These are phyloP conservation scores for Beauveria rudraprayagi DNA, from an alignment of 2,329 filamentous ascomycete species.

Conservation along the genomic window DNA sequence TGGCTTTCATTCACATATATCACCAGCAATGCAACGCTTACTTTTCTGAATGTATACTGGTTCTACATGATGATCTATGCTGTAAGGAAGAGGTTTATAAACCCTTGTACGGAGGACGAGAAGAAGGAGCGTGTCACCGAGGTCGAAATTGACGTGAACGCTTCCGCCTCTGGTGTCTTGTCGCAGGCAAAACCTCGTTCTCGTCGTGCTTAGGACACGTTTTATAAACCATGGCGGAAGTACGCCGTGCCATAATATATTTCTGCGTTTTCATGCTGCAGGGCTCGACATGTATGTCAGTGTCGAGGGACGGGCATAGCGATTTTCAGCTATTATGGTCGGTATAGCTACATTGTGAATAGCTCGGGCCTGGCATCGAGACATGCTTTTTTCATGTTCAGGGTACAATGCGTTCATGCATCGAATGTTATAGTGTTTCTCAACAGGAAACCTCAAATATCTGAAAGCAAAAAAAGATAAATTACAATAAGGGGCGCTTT, in stretches of 20 bases:
- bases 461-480: not conserved
- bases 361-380: not conserved
- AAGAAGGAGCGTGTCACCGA: slow-evolving; percentile 21
- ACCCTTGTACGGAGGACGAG: slow-evolving; percentile 28
- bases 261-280: not conserved
- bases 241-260: not conserved
- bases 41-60: slow-evolving; percentile 75
- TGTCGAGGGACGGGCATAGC: not conserved
- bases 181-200: not conserved
- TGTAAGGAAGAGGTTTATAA: slow-evolving; percentile 63
- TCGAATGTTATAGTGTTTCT: not conserved
- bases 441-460: not conserved
- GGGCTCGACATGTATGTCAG: too few relatives aligned
- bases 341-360: not conserved
- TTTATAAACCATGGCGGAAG: not conserved
- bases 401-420: not conserved
- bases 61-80: slow-evolving; percentile 81
- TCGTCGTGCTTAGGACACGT: slow-evolving; percentile 1
- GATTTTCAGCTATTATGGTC: not conserved
- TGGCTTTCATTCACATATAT: slow-evolving; percentile 66
- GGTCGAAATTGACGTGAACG: slow-evolving; percentile 22
- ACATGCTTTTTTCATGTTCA: not conserved
- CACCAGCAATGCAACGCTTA: slow-evolving; percentile 62
- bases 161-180: slow-evolving; percentile 21
- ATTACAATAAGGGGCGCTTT: slow-evolving; percentile 5